Evolutionary conservation across 345 rosid genomes (phyloP).

Genomic region (Sonneratia caseolaris): DNA sequence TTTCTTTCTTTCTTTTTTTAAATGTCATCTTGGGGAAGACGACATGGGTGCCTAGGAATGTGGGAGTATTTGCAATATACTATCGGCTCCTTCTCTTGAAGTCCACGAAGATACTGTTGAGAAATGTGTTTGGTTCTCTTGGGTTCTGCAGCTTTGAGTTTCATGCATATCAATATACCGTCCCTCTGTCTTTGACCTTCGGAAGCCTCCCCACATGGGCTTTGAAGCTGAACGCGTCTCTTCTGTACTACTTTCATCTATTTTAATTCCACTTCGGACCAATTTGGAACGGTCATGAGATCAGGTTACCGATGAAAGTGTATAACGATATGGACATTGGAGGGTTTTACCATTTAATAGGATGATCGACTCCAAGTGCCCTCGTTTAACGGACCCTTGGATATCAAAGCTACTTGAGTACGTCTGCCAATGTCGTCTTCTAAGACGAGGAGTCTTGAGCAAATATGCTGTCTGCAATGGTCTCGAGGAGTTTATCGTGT

Average conservation of each 20-base stretch:
- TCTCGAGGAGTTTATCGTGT: no score
- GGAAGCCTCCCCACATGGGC: not conserved
- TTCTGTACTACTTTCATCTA: not conserved
- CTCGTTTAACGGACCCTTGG: no score
- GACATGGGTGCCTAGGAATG: constrained; percentile 21
- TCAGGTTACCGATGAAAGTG: no score
- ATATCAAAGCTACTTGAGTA: no score
- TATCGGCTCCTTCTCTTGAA: constrained; percentile 24
- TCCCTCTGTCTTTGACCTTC: constrained; percentile 9
- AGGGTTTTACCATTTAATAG: no score
- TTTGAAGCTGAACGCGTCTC: not conserved
- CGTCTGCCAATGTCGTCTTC: no score
- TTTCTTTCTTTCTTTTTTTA: not conserved
- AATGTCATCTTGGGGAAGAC: constrained; percentile 11
- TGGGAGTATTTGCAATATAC: not conserved
- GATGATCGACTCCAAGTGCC: no score
- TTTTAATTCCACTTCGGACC: no score
- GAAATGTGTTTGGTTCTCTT: constrained; percentile 2
- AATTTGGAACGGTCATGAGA: no score
- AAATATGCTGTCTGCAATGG: no score
- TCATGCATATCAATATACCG: constrained; percentile 14
- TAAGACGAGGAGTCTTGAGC: no score
- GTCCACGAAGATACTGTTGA: constrained; percentile 14
- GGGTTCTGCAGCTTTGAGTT: constrained; percentile 26
- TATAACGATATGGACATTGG: no score